Conservation (phyloP, 1,139 yeast genomes). For the Candida sp. region DNA sequence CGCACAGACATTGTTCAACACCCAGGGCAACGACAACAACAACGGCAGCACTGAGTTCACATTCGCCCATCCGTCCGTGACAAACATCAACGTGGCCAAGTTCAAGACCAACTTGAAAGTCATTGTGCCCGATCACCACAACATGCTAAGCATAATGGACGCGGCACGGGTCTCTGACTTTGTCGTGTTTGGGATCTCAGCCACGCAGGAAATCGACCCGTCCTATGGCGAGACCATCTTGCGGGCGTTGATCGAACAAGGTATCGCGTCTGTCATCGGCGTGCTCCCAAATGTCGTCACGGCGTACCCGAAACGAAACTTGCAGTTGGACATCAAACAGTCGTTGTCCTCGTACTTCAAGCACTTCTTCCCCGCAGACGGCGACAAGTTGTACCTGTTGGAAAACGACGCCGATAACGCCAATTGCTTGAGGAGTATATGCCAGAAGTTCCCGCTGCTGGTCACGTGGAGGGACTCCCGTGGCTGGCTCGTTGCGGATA, state of each 20-base stretch:
- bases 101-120: slow-evolving; percentile 80
- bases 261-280: slow-evolving; percentile 84
- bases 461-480: slow-evolving; percentile 92
- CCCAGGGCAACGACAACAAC: slow-evolving; percentile 28
- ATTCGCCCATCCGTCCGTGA: slow-evolving; percentile 50
- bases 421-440: slow-evolving; percentile 73
- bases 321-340: slow-evolving; percentile 77
- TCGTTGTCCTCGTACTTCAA: slow-evolving; percentile 82
- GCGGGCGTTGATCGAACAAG: slow-evolving; percentile 90
- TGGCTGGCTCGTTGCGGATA: slow-evolving; percentile 84
- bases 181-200: slow-evolving; percentile 86
- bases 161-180: slow-evolving; percentile 90
- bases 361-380: slow-evolving; percentile 85
- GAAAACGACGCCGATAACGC: slow-evolving; percentile 70
- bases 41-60: slow-evolving; percentile 6
- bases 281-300: slow-evolving; percentile 76
- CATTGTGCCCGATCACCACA: slow-evolving; percentile 72
- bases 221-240: slow-evolving; percentile 87
- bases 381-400: slow-evolving; percentile 75
- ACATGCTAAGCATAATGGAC: slow-evolving; percentile 76
- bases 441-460: slow-evolving; percentile 88
- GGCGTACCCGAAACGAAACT: slow-evolving; percentile 73
- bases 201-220: slow-evolving; percentile 78
- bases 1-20: slow-evolving; percentile 51
- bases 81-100: slow-evolving; percentile 54